Percentiles rank a stretch among this genome's conserved stretches.
Conservation (phyloP, 108 stramenopile species). For the Skeletonema tropicum region DNA sequence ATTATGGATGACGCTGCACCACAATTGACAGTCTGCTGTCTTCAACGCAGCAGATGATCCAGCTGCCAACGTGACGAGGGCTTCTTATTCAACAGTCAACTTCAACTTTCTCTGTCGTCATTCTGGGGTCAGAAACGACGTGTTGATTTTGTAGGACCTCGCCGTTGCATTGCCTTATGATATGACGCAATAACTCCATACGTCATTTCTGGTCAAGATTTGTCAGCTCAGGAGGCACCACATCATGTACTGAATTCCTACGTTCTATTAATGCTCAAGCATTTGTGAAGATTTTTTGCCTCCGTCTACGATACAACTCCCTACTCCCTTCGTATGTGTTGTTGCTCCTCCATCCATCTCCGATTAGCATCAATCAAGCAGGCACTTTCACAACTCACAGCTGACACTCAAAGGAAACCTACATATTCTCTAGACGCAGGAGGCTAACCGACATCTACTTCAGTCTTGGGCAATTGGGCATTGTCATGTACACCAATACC, state of each 20-base stretch:
- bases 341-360: too few species aligned
- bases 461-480: background rate
- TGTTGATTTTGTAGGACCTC: background rate
- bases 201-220: background rate
- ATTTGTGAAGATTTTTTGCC: background rate
- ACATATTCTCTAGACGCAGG: too few species aligned
- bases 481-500: background rate
- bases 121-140: background rate
- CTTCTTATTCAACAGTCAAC: too few species aligned
- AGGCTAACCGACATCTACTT: too few species aligned
- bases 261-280: background rate
- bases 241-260: background rate
- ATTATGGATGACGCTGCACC: too few species aligned
- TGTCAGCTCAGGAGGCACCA: background rate
- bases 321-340: too few species aligned
- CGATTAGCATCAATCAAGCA: too few species aligned
- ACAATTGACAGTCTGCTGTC: too few species aligned
- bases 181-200: background rate
- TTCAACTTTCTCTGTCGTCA: background rate
- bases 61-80: too few species aligned
- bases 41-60: too few species aligned
- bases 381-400: too few species aligned
- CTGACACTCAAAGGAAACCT: too few species aligned
- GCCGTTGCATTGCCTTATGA: background rate
- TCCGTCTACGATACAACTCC: background rate